These are phyloP conservation scores for Termitomyces sp. DNA, from an alignment of 768 basidiomycete species.

Conservation along the genomic window DNA sequence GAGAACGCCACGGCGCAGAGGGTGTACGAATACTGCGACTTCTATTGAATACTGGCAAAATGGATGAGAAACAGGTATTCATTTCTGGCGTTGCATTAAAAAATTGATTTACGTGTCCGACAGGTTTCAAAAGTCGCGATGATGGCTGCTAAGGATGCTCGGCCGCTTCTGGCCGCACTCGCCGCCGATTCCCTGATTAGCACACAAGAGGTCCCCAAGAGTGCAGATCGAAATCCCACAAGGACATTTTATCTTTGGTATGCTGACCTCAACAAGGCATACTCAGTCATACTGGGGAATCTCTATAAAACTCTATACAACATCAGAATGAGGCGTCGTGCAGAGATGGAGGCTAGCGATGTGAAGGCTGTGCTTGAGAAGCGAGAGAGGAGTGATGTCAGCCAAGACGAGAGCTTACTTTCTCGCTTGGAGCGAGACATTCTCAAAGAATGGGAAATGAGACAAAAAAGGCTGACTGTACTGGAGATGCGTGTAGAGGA, in stretches of 20 bases:
- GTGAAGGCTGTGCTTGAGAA: slow-evolving; percentile 76
- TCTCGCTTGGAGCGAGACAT: slow-evolving; percentile 72
- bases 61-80: slow-evolving; percentile 89
- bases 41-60: slow-evolving; percentile 77
- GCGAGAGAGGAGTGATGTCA: slow-evolving; percentile 78
- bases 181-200: slow-evolving; percentile 80
- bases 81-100: not conserved
- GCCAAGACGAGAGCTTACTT: slow-evolving; percentile 63
- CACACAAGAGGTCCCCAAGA: slow-evolving; percentile 90
- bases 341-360: slow-evolving; percentile 63
- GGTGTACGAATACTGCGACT: slow-evolving; percentile 80
- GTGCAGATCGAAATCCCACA: slow-evolving; percentile 82
- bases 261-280: slow-evolving; percentile 81
- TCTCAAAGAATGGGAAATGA: slow-evolving; percentile 67
- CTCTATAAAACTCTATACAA: slow-evolving; percentile 92
- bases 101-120: not conserved
- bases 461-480: slow-evolving; percentile 66
- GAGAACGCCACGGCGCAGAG: slow-evolving; percentile 78
- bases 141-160: slow-evolving; percentile 85
- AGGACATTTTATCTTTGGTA: slow-evolving; percentile 94
- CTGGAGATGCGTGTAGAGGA: slow-evolving; percentile 86
- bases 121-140: slow-evolving; percentile 92
- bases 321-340: slow-evolving; percentile 63
- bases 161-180: slow-evolving; percentile 73
- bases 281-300: slow-evolving; percentile 66